phyloP scores from a whole-genome alignment of 1,139 yeast genomes.

The Taphrina pruni region DNA sequence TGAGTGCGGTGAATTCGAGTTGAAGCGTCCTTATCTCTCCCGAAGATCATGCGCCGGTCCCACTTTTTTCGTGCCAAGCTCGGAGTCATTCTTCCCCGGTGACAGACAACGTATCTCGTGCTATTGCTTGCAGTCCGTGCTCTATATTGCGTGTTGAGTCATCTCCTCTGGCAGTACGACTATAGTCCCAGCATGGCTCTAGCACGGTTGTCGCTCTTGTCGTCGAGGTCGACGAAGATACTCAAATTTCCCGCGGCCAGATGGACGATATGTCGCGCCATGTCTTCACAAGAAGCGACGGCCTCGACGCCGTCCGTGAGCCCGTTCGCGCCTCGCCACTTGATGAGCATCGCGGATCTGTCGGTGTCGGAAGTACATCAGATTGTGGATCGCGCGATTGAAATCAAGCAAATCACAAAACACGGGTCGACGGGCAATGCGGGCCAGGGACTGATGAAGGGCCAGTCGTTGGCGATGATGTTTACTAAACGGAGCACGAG shows the following conservation, averaged over 20 bases:
- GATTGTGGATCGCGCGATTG: conserved; percentile 68
- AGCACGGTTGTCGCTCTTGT: background rate
- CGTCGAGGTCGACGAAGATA: background rate
- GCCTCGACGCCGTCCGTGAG: conserved; percentile 34
- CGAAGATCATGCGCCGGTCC: conserved; percentile 18
- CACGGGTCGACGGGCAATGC: conserved; percentile 52
- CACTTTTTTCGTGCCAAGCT: conserved; percentile 17
- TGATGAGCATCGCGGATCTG: conserved; percentile 73
- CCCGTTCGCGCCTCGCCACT: conserved; percentile 57
- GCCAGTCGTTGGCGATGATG: conserved; percentile 80
- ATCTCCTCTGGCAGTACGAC: background rate
- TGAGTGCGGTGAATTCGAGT: background rate
- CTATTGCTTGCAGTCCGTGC: too few relatives aligned
- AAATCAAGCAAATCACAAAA: conserved; percentile 65
- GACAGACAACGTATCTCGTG: background rate
- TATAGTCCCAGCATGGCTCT: background rate
- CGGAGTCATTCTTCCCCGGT: background rate
- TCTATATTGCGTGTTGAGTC: too few relatives aligned
- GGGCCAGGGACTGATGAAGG: conserved; percentile 51
- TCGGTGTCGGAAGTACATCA: conserved; percentile 66
- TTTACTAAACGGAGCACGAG: conserved; percentile 93
- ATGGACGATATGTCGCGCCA: background rate
- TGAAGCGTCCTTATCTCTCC: conserved; percentile 2
- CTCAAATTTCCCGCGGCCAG: background rate
- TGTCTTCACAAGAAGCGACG: conserved; percentile 22